Base-by-base conservation (phyloP, 1,284 basidiomycete species). In the Boletus semigastroideus region DNA sequence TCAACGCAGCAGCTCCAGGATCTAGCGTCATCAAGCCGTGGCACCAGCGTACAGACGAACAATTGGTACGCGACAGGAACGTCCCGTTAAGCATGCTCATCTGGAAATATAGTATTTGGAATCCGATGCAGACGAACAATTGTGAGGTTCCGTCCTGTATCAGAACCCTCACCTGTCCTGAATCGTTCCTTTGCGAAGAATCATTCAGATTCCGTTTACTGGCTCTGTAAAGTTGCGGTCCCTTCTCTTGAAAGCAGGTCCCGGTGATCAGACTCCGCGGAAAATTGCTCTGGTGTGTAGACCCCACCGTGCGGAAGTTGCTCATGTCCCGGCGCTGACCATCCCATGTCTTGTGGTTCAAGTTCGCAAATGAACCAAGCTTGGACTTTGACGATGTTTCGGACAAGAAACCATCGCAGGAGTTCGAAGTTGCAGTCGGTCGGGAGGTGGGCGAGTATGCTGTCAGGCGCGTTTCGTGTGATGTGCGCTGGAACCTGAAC, bases 41-140 rank as follows among this genome's bases (percentile, higher is more conserved):
- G 90, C 72, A 90, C 59, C 69, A 84, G 57, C 78, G 90, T 37
- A 62, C 76, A 48, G 79, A 84, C 49, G 87, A 90, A 66, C 68
- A 70, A 38, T 72, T 77, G 70, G 90, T 90, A 66, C 52, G 72
- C 59, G 25, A 40, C 36, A 33, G 17, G 30, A 47, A 36, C 12
- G 1, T 27, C 42, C 31, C 9, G 7, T 42, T 5, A 19, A 22
- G 22, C 41, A 20, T 43, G 33, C 33, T 45, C 47, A 41, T 45
- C 19, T 30, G 49, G 38, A 47, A 12, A 39, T 47, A 12, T 31
- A 92, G 90, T 88, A 73, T 58, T 59, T 92, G 38, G 84, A 90
- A 65, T 92, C 90, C 13, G 90, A 92, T 58, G 86, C 85, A 34
- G 90, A 92, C 67, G 89, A 91, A 64, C 87, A 92, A 69, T 70